Evolutionary conservation across 768 basidiomycete genomes (phyloP), one percentile per base, ranked within the genome.

Genomic region (Rhodotorula paludigena): DNA sequence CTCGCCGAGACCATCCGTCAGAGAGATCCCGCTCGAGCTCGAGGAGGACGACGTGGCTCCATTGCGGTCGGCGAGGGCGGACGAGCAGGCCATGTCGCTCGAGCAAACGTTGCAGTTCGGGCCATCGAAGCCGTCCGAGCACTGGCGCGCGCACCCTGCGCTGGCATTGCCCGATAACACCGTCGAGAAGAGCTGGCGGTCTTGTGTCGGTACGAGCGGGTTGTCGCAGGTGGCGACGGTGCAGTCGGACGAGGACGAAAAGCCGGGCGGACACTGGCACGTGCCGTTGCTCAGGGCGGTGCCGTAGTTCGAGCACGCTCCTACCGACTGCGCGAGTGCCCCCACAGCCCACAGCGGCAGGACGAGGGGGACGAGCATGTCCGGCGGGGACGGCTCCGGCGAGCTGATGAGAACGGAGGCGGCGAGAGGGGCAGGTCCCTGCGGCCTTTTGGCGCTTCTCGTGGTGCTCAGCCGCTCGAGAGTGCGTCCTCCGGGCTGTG

Each of bases 211-310:
- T 84, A 77, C 61, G 76, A 88, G 90, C 51, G 94, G 84, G 58
- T 85, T 87, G 3, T 90, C 90, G 18, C 92, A 96, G 3, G 82
- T 85, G 0, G 88, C 84, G 63, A 83, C 81, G 2, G 84, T 81
- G 75, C 90, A 92, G 30, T 82, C 83, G 35, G 83, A 60, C 12
- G 88, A 89, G 18, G 53, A 38, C 5, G 88, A 88, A 75, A 89
- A 90, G 20, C 91, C 91, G 32, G 84, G 83, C 9, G 90, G 91
- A 77, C 92, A 96, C 32, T 82, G 78, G 76, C 92, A 93, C 16
- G 83, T 84, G n/a, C 68, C 65, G 42, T 53, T 68, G 68, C 65
- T 11, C 32, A 84, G 85, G 47, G 77, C 72, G 8, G 80, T 74
- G 38, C 87, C 89, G 74, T 85, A 88, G 75, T 92, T 90, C 64